Evolutionary conservation across 495 filamentous ascomycete genomes (phyloP), one percentile per base, ranked within the genome.

Genomic region (Tetracladium marchalianum): DNA sequence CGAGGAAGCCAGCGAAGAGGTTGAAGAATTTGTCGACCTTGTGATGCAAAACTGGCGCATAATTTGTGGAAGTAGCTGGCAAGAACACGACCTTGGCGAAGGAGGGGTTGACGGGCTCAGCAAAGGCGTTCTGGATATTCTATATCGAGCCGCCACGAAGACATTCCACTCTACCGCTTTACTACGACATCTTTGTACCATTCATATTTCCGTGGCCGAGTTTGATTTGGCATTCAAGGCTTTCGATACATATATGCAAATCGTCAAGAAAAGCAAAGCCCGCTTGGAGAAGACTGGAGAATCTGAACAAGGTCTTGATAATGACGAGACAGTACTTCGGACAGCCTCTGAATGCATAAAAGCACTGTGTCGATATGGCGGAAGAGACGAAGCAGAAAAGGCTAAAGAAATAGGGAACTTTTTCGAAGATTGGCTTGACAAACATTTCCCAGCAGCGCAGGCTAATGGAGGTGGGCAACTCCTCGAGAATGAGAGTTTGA

Each of bases 101-200:
- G 87, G 83, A 4, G 88, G 87, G 9, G 82, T 85, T 58, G 77
- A 79, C 55, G 71, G 69, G 19, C 68, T 89, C 15, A 77, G 84
- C 49, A 75, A 77, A 43, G 77, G 76, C 44, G 81, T 88, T 31
- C 72, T 94, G 18, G 86, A 93, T 64, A 83, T 87, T 22, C 68
- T 96, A 9, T 95, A 95, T 55, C 78, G 84, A 15, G 88, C 89
- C 22, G 84, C 92, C 9, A 84, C 84, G 1, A 93, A 90, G 63
- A 93, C 88, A 0, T 98, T 88, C 54, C 92, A 97, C 58, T 97
- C 93, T 1, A 90, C 89, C 5, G 64, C 82, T 17, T 80, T 97
- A 43, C 66, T 98, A 24, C 72, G 90, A 44, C 81, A 93, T 58
- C 71, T 98, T 1, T 97, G 97, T 52, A 85, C 80, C 11, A 82